Conservation (phyloP, 2,329 filamentous ascomycete species). For the Thielaviopsis ethacetica region DNA sequence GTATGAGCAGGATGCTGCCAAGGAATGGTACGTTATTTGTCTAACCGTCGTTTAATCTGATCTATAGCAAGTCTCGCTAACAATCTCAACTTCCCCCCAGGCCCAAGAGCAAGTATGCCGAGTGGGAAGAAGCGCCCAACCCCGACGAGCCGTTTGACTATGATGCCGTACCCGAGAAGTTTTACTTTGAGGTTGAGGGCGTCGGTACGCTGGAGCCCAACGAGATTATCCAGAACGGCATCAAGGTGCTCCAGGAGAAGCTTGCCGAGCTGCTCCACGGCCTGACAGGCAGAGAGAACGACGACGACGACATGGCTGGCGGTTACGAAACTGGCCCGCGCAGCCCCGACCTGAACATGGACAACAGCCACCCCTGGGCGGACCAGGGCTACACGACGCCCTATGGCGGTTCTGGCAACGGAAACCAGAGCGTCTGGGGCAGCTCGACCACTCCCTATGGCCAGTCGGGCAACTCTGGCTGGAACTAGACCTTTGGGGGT, state of each 20-base stretch:
- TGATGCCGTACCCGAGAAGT: slow-evolving; percentile 65
- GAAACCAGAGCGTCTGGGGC: slow-evolving; percentile 46
- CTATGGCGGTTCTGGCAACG: slow-evolving; percentile 39
- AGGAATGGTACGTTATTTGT: slow-evolving; percentile 57
- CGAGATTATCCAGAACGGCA: slow-evolving; percentile 72
- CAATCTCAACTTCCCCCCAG: slow-evolving; percentile 25
- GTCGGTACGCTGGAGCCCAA: slow-evolving; percentile 81
- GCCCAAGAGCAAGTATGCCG: slow-evolving; percentile 68
- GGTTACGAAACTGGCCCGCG: slow-evolving; percentile 47
- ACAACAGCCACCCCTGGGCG: slow-evolving; percentile 39
- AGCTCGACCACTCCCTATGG: slow-evolving; percentile 32
- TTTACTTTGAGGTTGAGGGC: slow-evolving; percentile 89
- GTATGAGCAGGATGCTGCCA: slow-evolving; percentile 67
- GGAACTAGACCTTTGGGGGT: slow-evolving; percentile 9
- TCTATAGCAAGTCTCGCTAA: neutral
- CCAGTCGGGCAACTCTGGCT: slow-evolving; percentile 12
- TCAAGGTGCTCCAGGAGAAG: slow-evolving; percentile 79
- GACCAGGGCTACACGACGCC: slow-evolving; percentile 55
- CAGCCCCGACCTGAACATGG: slow-evolving; percentile 47
- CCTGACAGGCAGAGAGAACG: slow-evolving; percentile 35
- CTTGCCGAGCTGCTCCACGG: slow-evolving; percentile 62
- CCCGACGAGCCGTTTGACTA: slow-evolving; percentile 84
- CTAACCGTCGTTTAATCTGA: too few relatives aligned
- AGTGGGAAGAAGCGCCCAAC: slow-evolving; percentile 62
- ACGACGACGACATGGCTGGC: slow-evolving; percentile 21